phyloP scores from a whole-genome alignment of 2,329 filamentous ascomycete genomes.

The Cadophora sp. region DNA sequence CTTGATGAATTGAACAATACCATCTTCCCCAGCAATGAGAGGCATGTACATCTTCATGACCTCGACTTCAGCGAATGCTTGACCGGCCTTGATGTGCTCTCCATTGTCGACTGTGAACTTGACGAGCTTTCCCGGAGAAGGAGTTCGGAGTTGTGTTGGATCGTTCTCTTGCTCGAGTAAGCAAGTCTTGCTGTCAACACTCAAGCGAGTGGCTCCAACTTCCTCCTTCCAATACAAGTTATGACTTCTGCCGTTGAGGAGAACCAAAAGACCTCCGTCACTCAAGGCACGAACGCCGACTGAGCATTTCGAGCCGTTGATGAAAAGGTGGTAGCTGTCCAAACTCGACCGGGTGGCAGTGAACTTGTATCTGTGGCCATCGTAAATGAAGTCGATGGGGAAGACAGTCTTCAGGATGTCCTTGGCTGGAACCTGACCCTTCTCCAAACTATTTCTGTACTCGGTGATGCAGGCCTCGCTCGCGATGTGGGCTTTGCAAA shows the following conservation, averaged over 20 bases:
- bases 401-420: constrained; percentile 98
- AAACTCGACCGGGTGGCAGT: constrained; percentile 90
- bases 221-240: constrained; percentile 99
- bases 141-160: constrained; percentile 93
- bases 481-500: constrained; percentile 93
- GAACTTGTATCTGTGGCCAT: constrained; percentile 96
- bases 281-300: constrained; percentile 92
- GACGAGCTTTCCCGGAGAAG: constrained; percentile 95
- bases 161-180: constrained; percentile 98
- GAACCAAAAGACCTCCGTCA: constrained; percentile 90
- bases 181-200: constrained; percentile 97
- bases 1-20: constrained; percentile 97
- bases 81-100: constrained; percentile 87
- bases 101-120: constrained; percentile 98
- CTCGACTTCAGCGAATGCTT: constrained; percentile 95
- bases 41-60: constrained; percentile 99
- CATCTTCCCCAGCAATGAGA: constrained; percentile 90
- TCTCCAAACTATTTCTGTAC: constrained; percentile 88
- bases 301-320: constrained; percentile 96
- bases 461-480: constrained; percentile 88
- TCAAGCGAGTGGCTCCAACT: constrained; percentile 91
- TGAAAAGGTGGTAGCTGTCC: constrained; percentile 97
- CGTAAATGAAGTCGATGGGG: constrained; percentile 98
- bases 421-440: constrained; percentile 96
- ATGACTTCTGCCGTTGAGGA: constrained; percentile 92